Percentiles rank a stretch among this genome's conserved stretches.
These are phyloP conservation scores for Anthoceros angustus DNA, from an alignment of 225 moss, liverwort and hornwort species.

Conservation along the genomic window DNA sequence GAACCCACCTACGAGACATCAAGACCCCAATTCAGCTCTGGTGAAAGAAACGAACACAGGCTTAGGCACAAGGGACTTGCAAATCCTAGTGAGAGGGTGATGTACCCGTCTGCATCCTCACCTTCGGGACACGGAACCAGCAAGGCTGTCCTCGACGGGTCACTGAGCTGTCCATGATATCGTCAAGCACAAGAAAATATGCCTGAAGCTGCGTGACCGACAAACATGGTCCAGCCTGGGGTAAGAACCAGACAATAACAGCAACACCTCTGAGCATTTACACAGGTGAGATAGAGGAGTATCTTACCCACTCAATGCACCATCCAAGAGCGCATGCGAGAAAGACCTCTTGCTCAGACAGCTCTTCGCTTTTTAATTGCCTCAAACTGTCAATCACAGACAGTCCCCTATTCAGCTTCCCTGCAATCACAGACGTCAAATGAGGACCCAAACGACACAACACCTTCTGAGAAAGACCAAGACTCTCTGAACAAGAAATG, in stretches of 20 bases:
- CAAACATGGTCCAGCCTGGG: background rate
- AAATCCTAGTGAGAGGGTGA: background rate
- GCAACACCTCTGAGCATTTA: background rate
- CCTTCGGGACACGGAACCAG: conserved; percentile 86
- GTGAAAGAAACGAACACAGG: background rate
- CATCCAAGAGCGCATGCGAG: conserved; percentile 68
- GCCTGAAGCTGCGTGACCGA: conserved; percentile 54
- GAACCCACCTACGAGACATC: conserved; percentile 47
- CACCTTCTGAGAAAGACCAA: too few species aligned
- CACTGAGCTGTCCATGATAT: conserved; percentile 82
- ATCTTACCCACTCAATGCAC: conserved; percentile 91
- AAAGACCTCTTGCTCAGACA: conserved; percentile 53
- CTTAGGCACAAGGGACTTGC: too few species aligned
- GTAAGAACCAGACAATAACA: conserved; percentile 1
- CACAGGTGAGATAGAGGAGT: background rate
- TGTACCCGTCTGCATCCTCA: conserved; percentile 6
- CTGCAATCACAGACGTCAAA: conserved; percentile 25
- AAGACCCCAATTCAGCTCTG: background rate
- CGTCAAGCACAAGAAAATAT: conserved; percentile 81
- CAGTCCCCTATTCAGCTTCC: conserved; percentile 82
- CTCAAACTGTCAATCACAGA: conserved; percentile 79
- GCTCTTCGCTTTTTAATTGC: conserved; percentile 35
- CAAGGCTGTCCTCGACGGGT: conserved; percentile 89
- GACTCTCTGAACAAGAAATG: background rate
- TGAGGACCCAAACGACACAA: conserved; percentile 1